Conservation (phyloP, 768 basidiomycete genomes). For the Dioszegia crocea region DNA sequence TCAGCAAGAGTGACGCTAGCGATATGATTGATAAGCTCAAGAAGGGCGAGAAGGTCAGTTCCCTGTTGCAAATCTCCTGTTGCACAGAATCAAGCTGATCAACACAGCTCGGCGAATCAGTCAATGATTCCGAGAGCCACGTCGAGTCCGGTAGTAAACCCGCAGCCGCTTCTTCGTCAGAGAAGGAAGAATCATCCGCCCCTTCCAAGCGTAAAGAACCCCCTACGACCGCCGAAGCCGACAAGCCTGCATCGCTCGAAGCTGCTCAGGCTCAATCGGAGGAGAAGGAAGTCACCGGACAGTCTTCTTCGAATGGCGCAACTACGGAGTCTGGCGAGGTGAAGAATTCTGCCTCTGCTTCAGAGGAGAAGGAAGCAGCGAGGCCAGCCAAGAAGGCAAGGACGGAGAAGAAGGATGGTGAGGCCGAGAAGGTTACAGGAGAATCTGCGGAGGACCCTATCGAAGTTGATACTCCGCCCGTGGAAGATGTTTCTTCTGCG, state of each 20-base stretch:
- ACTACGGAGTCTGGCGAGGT: constrained; percentile 2
- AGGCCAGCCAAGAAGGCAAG: constrained; percentile 1
- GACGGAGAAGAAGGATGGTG: constrained; percentile 1
- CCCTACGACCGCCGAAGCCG: neutral
- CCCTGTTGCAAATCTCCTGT: neutral
- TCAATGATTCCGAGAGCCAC: constrained; percentile 4
- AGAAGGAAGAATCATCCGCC: constrained; percentile 6
- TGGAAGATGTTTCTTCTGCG: too few species aligned
- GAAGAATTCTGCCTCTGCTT: neutral
- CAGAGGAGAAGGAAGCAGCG: constrained; percentile 3
- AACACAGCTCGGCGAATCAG: neutral
- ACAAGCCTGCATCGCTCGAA: neutral
- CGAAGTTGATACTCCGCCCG: constrained; percentile 7
- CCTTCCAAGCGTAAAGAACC: constrained; percentile 1
- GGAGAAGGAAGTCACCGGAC: neutral
- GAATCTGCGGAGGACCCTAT: neutral
- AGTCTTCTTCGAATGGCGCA: neutral
- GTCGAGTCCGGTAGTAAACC: neutral
- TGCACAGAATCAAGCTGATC: neutral
- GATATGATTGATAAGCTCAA: constrained; percentile 47
- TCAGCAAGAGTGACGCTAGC: constrained; percentile 47
- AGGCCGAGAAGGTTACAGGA: neutral
- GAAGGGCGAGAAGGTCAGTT: constrained; percentile 14
- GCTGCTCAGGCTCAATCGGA: neutral
- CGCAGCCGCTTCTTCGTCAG: neutral